phyloP scores from a whole-genome alignment of 257 asterid genomes.

The Solanum ossicruentum region DNA sequence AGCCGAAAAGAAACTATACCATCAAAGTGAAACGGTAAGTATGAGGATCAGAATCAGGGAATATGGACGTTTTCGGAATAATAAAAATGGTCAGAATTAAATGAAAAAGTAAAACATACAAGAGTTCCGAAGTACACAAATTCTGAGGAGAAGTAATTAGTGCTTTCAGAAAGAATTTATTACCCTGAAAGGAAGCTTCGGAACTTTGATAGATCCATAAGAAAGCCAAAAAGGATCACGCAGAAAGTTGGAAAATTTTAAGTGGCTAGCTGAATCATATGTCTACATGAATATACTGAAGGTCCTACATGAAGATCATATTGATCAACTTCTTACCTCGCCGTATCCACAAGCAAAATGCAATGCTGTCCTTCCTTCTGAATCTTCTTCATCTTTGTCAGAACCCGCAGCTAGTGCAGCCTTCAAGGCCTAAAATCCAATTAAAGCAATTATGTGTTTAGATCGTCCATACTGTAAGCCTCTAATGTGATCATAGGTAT shows the following conservation, averaged over 20 bases:
- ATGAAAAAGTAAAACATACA: background rate
- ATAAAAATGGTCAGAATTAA: background rate
- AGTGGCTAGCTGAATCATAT: background rate
- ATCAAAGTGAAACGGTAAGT: background rate
- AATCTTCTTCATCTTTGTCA: constrained; percentile 95
- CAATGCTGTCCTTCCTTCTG: constrained; percentile 98
- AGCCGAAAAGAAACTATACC: background rate
- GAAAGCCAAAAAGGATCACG: background rate
- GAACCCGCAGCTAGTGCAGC: constrained; percentile 74
- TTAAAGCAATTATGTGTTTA: background rate
- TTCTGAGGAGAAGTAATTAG: background rate
- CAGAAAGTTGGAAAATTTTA: background rate
- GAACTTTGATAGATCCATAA: background rate
- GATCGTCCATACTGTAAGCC: background rate
- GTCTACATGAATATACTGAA: background rate
- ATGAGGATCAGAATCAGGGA: background rate
- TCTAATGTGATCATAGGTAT: background rate
- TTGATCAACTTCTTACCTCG: constrained; percentile 39
- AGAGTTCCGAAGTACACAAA: background rate
- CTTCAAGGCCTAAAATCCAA: constrained; percentile 57
- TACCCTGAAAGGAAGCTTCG: background rate
- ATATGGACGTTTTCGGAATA: background rate
- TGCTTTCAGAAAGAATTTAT: background rate
- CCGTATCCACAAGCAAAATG: constrained; percentile 99
- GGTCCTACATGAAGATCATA: background rate